Base-by-base conservation (phyloP, 1,139 yeast genomes). In the Blastobotrys ciferrii region DNA sequence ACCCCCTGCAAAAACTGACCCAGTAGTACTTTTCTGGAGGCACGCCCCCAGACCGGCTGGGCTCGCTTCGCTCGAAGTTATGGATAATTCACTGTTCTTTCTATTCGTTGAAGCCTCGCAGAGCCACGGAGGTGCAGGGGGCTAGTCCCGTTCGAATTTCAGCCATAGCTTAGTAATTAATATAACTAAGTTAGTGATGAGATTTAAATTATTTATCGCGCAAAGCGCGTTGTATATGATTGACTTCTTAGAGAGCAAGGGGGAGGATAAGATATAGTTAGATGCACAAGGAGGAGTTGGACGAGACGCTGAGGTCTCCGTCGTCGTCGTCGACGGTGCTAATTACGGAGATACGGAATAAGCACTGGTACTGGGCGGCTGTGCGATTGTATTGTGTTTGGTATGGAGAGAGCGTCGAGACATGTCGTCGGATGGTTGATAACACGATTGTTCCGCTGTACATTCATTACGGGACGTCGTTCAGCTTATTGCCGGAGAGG, bases 401-500 rank as follows among this genome's bases (percentile, higher is more conserved):
- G 45, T 40, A 52, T 17, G 51, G 54, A 17, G 49, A 47, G 31
- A 47, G 46, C 12, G 32, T 47, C 20, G 53, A 50, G 31, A 43
- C 45, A 17, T 45, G 54, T 9, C 32, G 50, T 28, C 32, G 38
- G 35, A 45, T 45, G 32, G 48, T 53, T 20, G 57, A 53, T 36
- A 43, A 49, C 18, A 47, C 48, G 6, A 33, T 50, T 19, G 54
- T 50, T 19, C 57, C 57, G 3, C 28, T 53, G 31, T 50, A 53
- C n/a, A 43, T 43, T 23, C 55, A 53, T 31, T 47, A 45, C 30
- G 54, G 47, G 31, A 45, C 51, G 7, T 48, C 50, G 13, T 11
- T 42, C 23, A 51, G 51, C 30, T 44, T 50, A 32, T 35, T 53
- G n/a, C 56, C 57, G 7, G 56, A 53, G 19, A n/a, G 38, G 19